Evolutionary conservation across 768 basidiomycete species (phyloP).

Genomic region (Lentinula raphanica): DNA sequence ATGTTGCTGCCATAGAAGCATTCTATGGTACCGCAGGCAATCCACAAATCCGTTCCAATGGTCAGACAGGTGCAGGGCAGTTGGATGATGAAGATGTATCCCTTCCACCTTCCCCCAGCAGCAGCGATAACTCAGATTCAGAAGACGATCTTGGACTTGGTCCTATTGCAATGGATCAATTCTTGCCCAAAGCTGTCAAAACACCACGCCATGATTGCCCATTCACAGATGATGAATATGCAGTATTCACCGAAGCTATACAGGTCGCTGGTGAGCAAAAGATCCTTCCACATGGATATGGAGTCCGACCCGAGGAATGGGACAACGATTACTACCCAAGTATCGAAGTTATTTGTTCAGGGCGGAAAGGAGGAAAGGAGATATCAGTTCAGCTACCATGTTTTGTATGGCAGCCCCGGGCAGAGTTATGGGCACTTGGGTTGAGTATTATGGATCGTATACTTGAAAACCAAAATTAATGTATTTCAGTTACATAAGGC

Average conservation of each 20-base stretch:
- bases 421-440: background rate
- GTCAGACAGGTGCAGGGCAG: background rate
- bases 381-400: background rate
- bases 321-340: background rate
- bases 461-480: background rate
- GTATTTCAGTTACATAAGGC: background rate
- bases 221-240: background rate
- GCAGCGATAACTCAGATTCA: background rate
- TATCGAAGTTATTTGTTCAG: background rate
- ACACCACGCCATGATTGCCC: constrained; percentile 1
- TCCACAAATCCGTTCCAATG: background rate
- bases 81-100: background rate
- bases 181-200: background rate
- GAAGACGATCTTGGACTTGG: background rate
- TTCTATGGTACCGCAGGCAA: background rate
- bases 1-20: background rate
- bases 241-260: background rate
- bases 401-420: background rate
- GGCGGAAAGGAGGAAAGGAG: background rate
- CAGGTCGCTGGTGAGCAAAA: background rate
- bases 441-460: background rate
- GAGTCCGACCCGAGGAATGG: constrained; percentile 3
- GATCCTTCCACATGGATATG: background rate
- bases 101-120: background rate
- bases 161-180: background rate